Evolutionary conservation across 495 filamentous ascomycete genomes (phyloP), one percentile per base, ranked within the genome.

Genomic region (Trypethelium eluteriae): DNA sequence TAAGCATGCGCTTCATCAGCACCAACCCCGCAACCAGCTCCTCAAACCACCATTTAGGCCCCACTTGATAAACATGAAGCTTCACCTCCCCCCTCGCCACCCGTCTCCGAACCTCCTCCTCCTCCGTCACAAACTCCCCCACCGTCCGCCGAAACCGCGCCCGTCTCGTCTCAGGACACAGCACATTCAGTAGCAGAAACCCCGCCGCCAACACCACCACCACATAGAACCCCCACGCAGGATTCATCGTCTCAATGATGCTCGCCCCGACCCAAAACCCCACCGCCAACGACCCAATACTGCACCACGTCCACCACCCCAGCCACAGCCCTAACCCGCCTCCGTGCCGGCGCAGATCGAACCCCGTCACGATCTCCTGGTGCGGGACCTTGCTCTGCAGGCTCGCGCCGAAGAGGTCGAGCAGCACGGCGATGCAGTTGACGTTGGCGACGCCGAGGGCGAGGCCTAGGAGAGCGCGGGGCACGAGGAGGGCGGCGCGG

Each of bases 271-370:
- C 77, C 41, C 88, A 68, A 68, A 90, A 91, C 10, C 89, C 89
- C 38, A 89, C 67, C 2, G 85, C 84, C 50, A 90, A 75, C 38
- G 84, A 87, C 9, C 86, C 87, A 63, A 86, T 86, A 67, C 81
- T 87, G 70, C 86, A 86, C 84, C 86, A 92, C 3, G 85, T 84
- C 86, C 88, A 92, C 38, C 91, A 78, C 3, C 89, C 88, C 44
- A 92, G 79, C 89, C 89, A 92, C 16, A 89, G 74, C 3, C 89
- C 89, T 76, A 90, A 85, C 2, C 89, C 88, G 41, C 88, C 88
- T 16, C 89, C 89, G 67, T 89, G 86, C 41, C 87, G 79, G 39
- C 88, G 81, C 38, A 88, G 81, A 71, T 90, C 88, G 63, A 81
- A 81, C 59, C 76, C 72, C 63, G 86, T 80, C 0, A 87, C 85